Base-by-base conservation (phyloP, 306 rosid species). In the Glycine latifolia region DNA sequence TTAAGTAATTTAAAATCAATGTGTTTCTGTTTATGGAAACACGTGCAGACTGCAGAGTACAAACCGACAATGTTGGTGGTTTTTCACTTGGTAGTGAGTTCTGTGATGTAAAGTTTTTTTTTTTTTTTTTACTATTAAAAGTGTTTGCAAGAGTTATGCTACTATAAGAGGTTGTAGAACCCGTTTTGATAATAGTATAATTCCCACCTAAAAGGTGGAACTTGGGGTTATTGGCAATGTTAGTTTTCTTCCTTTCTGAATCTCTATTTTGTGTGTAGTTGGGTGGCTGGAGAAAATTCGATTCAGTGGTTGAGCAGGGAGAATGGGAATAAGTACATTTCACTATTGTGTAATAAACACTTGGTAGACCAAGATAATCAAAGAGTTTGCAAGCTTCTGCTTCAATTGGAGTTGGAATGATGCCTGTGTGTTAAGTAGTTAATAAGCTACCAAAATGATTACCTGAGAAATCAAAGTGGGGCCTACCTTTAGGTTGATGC, bases 371-470 rank as follows among this genome's bases (percentile, higher is more conserved):
- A 26, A 26, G 31, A 26, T 37, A 37, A 37, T 4, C 5, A 33
- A 47, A 48, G 65, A 39, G 59, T 63, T 58, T 20, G 49, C 67
- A 50, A 63, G 63, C 74, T 53, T 73, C 47, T 81, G 48, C 73
- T 63, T 63, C 35, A 54, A 14, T 81, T 67, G 77, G 77, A 33
- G 59, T 67, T 77, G 61, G 53, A 48, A 78, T 62, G 15, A 33
- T 35, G 69, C 37, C 39, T 39, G 17, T 73, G 16, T 41, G 67
- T 68, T 74, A 26, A 26, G 31, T 26, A 70, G 66, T 67, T 67
- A 75, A 17, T 49, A 15, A 43, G 68, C 47, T 48, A 3, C 47
- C 31, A 8, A 79, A 78, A 71, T 43, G 52, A 43, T 54, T 44
- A 26, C 6, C 43, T 77, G 67, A 26, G 33, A 43, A 43, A 10